A percentile compares a stretch with the other conserved stretches of the same genome.
Evolutionary conservation across 1,284 basidiomycete genomes (phyloP).

Genomic region (Golubevia pallescens): DNA sequence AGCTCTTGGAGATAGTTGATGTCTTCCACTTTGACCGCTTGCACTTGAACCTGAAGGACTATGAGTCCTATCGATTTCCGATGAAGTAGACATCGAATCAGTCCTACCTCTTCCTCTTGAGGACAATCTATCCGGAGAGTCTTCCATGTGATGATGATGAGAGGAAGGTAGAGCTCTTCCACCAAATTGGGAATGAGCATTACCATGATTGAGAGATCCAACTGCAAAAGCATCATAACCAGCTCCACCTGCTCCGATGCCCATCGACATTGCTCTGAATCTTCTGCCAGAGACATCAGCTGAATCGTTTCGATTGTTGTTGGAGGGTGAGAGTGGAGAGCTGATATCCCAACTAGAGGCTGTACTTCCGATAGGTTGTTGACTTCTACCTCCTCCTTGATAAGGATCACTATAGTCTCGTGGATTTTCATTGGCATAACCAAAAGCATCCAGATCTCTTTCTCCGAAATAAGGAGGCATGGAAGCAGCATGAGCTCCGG

Average conservation of each 20-base stretch:
- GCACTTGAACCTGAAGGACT: no score
- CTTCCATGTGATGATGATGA: no score
- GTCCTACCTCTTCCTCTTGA: no score
- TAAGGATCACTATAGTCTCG: slow-evolving; percentile 9
- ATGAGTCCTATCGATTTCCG: no score
- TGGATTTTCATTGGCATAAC: background rate
- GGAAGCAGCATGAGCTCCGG: slow-evolving; percentile 28
- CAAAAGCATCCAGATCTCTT: slow-evolving; percentile 14
- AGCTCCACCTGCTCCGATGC: background rate
- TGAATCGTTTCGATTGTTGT: slow-evolving; percentile 1
- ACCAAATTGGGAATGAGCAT: no score
- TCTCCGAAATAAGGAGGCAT: slow-evolving; percentile 31
- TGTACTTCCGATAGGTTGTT: slow-evolving; percentile 23
- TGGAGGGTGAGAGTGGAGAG: background rate
- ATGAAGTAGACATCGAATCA: no score
- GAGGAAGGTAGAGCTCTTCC: no score
- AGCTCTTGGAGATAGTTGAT: no score
- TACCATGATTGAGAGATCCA: no score
- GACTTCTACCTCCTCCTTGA: slow-evolving; percentile 17
- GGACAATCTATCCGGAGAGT: no score
- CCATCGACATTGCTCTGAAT: background rate
- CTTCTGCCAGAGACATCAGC: background rate
- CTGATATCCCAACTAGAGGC: slow-evolving; percentile 2
- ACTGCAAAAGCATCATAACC: no score
- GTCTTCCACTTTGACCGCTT: no score